These are phyloP conservation scores for Kalanchoe fedtschenkoi DNA, from an alignment of 164 flowering plant species.

Conservation along the genomic window DNA sequence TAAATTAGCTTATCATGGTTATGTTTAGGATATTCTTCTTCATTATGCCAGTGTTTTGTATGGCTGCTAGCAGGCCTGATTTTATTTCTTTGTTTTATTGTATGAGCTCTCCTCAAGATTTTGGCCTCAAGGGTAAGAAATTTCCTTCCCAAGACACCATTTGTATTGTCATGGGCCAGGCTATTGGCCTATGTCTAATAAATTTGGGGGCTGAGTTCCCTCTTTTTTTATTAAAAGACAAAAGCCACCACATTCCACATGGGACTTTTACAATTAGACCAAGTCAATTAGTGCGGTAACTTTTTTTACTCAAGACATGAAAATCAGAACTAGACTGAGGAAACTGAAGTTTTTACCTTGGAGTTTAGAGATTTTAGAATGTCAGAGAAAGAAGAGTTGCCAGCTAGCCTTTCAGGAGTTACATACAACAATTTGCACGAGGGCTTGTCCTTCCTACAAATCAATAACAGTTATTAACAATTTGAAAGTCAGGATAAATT, in stretches of 20 bases:
- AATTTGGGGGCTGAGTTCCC: too few species aligned
- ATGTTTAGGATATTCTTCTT: too few species aligned
- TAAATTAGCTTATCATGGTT: too few species aligned
- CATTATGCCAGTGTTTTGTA: too few species aligned
- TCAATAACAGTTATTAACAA: slow-evolving; percentile 4
- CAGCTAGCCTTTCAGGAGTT: slow-evolving; percentile 93
- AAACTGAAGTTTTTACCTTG: slow-evolving; percentile 37
- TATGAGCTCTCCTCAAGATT: too few species aligned
- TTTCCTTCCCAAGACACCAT: neutral
- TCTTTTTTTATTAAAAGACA: too few species aligned
- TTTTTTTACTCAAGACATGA: neutral
- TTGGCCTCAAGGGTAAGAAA: neutral
- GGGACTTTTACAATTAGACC: neutral
- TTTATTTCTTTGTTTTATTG: too few species aligned
- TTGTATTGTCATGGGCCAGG: too few species aligned
- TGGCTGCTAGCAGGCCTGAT: too few species aligned
- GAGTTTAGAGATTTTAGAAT: slow-evolving; percentile 42
- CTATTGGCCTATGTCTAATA: too few species aligned
- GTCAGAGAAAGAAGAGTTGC: slow-evolving; percentile 59
- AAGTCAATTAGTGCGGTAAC: neutral
- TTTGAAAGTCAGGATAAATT: neutral
- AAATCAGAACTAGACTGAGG: neutral
- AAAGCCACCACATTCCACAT: neutral
- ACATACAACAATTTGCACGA: slow-evolving; percentile 93
- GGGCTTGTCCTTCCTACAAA: slow-evolving; percentile 61